Base-by-base conservation (phyloP, 306 rosid genomes). In the Delonix regia region DNA sequence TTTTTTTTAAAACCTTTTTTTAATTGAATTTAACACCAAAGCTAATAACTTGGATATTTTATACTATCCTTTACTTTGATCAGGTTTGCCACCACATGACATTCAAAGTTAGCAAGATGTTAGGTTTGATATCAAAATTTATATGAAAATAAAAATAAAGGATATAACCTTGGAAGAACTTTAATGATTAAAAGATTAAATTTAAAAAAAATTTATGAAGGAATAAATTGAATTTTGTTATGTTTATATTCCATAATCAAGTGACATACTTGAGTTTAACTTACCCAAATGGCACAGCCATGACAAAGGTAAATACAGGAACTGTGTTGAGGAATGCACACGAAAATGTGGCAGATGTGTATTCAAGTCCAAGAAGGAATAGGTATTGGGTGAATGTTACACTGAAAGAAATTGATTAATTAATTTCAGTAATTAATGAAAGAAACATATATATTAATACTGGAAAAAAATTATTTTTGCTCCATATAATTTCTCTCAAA, bases 291-390 rank as follows among this genome's bases (percentile, higher is more conserved):
- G 92, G 89, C 34, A 92, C 87, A 25, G 97, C 93, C 59, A 90
- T 41, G 27, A 94, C 64, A 87, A 94, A 94, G 3, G 99, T 94
- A 83, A 83, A 76, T 34, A 88, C 95, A 3, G 95, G 97, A 73
- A 90, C 99, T 83, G 78, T 83, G 86, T 92, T 94, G 89, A 92
- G 73, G 87, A 94, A 94, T 57, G 99, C 97, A 82, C 97, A 94
- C 0, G 97, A 72, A 86, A 85, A 87, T 18, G 97, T 89, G 9
- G 95, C 87, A 44, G 97, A 88, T 16, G 99, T 94, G 81, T 84
- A 84, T 66, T 86, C 78, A 51, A 94, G 97, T 77, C 97, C 99
- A 67, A 87, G 78, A 57, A 92, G 97, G 79, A 89, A 88, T 19
- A 86, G 75, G 86, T 82, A 89, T 30, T 90, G 89, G 11, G 97